These are phyloP conservation scores for Crithidia fasciculata DNA, from an alignment of 208 protist genomes.

Conservation along the genomic window DNA sequence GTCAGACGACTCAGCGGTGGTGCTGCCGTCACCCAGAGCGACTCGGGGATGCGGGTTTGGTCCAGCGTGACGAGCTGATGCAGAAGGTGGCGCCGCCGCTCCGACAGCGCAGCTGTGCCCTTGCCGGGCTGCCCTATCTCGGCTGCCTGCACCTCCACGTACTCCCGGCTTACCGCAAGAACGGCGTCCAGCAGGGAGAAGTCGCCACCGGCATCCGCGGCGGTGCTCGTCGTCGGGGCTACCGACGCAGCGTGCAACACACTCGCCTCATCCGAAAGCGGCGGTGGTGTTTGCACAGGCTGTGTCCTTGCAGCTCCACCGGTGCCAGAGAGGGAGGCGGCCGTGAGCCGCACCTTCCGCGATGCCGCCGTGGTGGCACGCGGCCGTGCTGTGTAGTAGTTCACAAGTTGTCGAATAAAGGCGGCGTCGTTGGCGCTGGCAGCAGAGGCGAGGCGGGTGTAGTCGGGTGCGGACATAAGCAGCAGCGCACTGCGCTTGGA, in stretches of 20 bases:
- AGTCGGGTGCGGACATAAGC: conserved; percentile 26
- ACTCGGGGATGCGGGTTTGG: conserved; percentile 67
- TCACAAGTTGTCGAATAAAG: conserved; percentile 62
- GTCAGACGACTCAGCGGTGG: conserved; percentile 24
- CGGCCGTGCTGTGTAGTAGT: conserved; percentile 36
- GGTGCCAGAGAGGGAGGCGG: not conserved
- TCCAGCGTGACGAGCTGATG: conserved; percentile 59
- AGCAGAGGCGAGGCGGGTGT: conserved; percentile 42
- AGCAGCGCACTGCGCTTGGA: not conserved
- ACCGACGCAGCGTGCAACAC: too few relatives aligned
- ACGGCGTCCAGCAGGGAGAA: conserved; percentile 77
- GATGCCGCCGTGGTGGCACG: conserved; percentile 3
- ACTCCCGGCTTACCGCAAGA: conserved; percentile 79
- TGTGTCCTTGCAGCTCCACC: not conserved
- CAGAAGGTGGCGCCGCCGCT: conserved; percentile 44
- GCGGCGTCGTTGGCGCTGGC: conserved; percentile 50
- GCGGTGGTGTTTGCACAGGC: too few relatives aligned
- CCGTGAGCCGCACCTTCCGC: not conserved
- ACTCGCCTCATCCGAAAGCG: too few relatives aligned
- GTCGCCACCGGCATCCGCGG: conserved; percentile 1
- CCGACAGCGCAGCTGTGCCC: conserved; percentile 27
- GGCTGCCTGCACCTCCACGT: conserved; percentile 56
- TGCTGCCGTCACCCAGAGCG: conserved; percentile 71
- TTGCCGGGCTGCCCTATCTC: conserved; percentile 13
- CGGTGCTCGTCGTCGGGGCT: not conserved